Conservation (phyloP, 305 asterid species). For the Fraxinus floribunda region DNA sequence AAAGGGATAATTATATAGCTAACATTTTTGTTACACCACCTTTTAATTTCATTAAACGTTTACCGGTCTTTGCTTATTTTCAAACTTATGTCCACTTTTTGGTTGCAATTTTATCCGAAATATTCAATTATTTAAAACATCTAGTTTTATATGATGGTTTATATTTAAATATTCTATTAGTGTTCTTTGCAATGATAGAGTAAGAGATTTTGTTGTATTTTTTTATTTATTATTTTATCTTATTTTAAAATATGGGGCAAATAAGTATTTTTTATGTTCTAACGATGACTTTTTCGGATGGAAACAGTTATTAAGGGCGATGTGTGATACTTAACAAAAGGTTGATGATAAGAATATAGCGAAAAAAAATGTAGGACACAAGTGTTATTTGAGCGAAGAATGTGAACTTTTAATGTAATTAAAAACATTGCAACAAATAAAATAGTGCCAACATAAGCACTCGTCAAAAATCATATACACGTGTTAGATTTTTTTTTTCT, state of each 20-base stretch:
- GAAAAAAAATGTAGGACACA: background rate
- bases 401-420: background rate
- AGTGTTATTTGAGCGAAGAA: background rate
- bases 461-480: background rate
- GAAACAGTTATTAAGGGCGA: background rate
- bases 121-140: background rate
- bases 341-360: background rate
- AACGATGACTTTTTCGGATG: background rate
- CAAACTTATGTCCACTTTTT: background rate
- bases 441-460: background rate
- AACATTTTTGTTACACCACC: background rate
- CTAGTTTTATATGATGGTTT: background rate
- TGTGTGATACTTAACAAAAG: background rate
- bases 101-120: background rate
- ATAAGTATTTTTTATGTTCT: background rate
- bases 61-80: background rate
- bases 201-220: background rate
- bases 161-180: background rate
- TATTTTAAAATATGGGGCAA: background rate
- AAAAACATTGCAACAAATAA: background rate
- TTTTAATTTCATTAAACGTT: background rate
- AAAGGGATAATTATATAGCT: background rate
- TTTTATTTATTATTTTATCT: background rate
- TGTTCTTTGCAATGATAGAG: background rate
- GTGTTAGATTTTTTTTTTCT: background rate